Base-by-base conservation (phyloP, 2,329 filamentous ascomycete species). In the Pestalotiopsis sp. region DNA sequence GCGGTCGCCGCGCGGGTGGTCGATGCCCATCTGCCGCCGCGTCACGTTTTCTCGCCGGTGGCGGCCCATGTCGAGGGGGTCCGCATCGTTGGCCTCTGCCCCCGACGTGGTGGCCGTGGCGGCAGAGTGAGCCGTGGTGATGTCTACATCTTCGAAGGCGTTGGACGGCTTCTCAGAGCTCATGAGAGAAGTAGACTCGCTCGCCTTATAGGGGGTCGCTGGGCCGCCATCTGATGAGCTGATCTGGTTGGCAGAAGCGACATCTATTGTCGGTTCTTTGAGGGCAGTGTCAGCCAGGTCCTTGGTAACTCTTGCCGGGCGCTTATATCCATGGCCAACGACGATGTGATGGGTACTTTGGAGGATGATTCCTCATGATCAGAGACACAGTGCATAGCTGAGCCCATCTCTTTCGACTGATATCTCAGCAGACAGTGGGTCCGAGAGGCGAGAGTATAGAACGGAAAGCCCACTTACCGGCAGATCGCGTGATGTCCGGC, bases 1-100 rank as follows among this genome's bases (percentile, higher is more conserved):
- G 72, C 81, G 81, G 71, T 84, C 79, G 31, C 81, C 81, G 39
- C 79, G 77, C 27, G 85, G 85, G 70, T 87, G 81, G 38, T 85
- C 83, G 59, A 78, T 77, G 71, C 82, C 82, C 79, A 87, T 83
- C 76, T 85, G 83, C 64, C 79, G 79, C 68, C 80, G 79, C 45
- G 80, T 81, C 65, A 81, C 74, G 74, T 82, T 79, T 23, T 78
- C 77, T 20, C 80, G 79, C n/a, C 79, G 78, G 71, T 81, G 81
- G 4, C 79, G 79, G 55, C 79, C 81, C 65, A 83, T 78, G 72
- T 80, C 74, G 70, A 83, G 70, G 13, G 81, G 81, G 68, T 83
- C 81, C 39, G 76, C 68, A 3, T 65, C 67, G 69, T 73, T 71
- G 60, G 69, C 31, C 4, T 69, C 69, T 38, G 71, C 68, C 45